Evolutionary conservation across 805 yeast species (phyloP).

Genomic region (Spathaspora boniae): DNA sequence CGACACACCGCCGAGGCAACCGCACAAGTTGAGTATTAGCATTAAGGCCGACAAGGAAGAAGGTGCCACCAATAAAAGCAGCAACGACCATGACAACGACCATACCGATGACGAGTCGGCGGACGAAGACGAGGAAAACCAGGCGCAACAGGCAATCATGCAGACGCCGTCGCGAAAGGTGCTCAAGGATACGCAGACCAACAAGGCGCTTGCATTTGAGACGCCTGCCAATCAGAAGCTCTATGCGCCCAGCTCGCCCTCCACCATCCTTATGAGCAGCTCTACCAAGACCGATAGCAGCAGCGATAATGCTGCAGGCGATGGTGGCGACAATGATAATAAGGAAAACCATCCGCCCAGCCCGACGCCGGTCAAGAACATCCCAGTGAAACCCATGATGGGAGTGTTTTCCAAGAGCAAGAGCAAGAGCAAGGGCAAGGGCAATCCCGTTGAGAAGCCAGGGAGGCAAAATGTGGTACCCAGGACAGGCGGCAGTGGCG

Average conservation of each 20-base stretch:
- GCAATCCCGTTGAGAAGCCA: not conserved
- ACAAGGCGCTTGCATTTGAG: conserved; percentile 15
- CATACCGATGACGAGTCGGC: conserved; percentile 15
- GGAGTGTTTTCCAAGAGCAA: conserved; percentile 34
- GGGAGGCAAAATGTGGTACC: conserved; percentile 1
- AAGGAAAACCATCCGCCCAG: conserved; percentile 24
- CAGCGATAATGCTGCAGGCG: conserved; percentile 2
- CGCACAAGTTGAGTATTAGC: conserved; percentile 24
- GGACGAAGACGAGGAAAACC: conserved; percentile 15
- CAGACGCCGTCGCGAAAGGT: conserved; percentile 34
- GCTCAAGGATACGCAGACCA: conserved; percentile 23
- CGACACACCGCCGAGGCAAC: conserved; percentile 37
- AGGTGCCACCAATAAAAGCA: conserved; percentile 11
- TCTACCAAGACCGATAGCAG: conserved; percentile 15
- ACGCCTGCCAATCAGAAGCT: conserved; percentile 35
- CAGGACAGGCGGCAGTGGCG: not conserved
- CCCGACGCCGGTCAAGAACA: conserved; percentile 36
- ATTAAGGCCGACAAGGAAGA: conserved; percentile 13
- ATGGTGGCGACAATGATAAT: conserved; percentile 2
- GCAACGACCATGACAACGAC: conserved; percentile 13
- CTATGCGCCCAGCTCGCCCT: conserved; percentile 34
- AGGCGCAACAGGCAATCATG: conserved; percentile 10
- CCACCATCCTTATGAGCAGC: conserved; percentile 39
- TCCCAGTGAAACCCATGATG: conserved; percentile 29
- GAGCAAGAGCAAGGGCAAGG: conserved; percentile 6